Evolutionary conservation across 2,329 filamentous ascomycete species (phyloP).

Genomic region (Talaromyces piceae): DNA sequence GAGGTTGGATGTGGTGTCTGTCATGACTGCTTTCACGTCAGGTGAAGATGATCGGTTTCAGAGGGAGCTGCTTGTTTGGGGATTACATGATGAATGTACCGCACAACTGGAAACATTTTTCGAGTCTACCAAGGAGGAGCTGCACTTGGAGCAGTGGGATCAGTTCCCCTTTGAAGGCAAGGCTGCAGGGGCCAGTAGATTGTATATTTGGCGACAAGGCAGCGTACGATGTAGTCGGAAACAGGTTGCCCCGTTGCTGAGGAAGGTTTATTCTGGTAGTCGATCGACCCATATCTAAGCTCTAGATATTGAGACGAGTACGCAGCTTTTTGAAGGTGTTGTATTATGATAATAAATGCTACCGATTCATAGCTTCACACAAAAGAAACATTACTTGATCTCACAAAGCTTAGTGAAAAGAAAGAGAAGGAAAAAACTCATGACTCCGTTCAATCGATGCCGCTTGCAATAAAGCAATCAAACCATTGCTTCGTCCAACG

Average conservation of each 20-base stretch:
- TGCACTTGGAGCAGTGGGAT: conserved; percentile 33
- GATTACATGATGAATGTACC: conserved; percentile 33
- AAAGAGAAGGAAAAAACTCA: neutral
- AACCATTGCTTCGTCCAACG: conserved; percentile 5
- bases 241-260: conserved; percentile 53
- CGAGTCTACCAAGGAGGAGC: conserved; percentile 34
- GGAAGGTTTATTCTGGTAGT: conserved; percentile 34
- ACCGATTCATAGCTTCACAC: neutral
- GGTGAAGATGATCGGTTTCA: conserved; percentile 39
- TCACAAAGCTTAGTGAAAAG: neutral
- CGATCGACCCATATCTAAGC: neutral
- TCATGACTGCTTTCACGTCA: conserved; percentile 53
- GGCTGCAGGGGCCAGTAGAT: conserved; percentile 7
- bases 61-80: conserved; percentile 46
- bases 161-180: conserved; percentile 2
- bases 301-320: neutral
- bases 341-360: neutral
- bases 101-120: conserved; percentile 40
- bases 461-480: conserved; percentile 4
- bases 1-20: conserved; percentile 45
- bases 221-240: conserved; percentile 55
- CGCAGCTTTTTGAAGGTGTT: neutral
- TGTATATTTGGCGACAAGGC: conserved; percentile 48
- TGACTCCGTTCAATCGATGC: conserved; percentile 6
- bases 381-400: neutral